Evolutionary conservation across 805 yeast genomes (phyloP).

Genomic region (Yarrowia osloensis): DNA sequence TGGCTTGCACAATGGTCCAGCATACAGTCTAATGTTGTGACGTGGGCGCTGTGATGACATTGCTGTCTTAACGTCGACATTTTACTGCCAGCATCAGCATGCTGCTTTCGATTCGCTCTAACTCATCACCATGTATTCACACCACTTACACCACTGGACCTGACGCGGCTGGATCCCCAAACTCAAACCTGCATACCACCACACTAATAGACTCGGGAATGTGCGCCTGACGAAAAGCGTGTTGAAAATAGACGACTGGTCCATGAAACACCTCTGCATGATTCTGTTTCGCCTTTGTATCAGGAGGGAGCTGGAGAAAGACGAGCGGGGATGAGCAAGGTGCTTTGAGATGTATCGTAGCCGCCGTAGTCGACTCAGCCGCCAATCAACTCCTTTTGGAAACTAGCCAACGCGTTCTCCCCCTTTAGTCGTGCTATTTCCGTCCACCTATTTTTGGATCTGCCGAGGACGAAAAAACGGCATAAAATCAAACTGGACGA

Average conservation of each 20-base stretch:
- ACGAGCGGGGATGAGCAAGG: too few relatives aligned
- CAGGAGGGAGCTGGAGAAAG: background rate
- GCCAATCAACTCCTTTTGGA: too few relatives aligned
- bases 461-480: background rate
- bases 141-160: background rate
- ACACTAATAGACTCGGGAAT: conserved; percentile 7
- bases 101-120: too few relatives aligned
- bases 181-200: background rate
- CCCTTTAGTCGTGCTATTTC: too few relatives aligned
- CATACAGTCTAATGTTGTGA: background rate
- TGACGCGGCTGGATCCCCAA: conserved; percentile 6
- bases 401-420: too few relatives aligned
- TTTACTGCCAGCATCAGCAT: too few relatives aligned
- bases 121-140: too few relatives aligned
- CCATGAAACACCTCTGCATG: background rate
- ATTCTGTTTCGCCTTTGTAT: background rate
- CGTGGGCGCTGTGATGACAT: too few relatives aligned
- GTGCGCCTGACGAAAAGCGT: background rate
- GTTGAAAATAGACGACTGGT: background rate
- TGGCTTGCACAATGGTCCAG: background rate
- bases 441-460: background rate
- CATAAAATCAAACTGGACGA: too few relatives aligned
- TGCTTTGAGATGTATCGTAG: too few relatives aligned
- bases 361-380: too few relatives aligned
- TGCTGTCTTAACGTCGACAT: too few relatives aligned